Evolutionary conservation across 257 asterid species (phyloP).

Genomic region (Mentha longifolia): DNA sequence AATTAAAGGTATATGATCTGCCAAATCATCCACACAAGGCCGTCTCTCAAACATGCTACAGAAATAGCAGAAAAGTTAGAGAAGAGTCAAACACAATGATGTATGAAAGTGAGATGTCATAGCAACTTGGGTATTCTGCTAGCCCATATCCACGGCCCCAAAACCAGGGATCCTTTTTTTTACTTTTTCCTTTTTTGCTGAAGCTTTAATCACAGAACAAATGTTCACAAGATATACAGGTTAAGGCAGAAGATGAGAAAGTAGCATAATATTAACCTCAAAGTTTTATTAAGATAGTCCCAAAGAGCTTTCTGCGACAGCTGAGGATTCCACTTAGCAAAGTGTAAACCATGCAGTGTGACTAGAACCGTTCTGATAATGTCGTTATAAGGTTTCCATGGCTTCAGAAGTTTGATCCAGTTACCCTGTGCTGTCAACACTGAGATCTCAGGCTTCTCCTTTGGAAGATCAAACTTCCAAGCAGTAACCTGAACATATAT

Average conservation of each 20-base stretch:
- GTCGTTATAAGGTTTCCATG: constrained; percentile 58
- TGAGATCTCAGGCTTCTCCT: constrained; percentile 61
- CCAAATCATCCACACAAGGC: constrained; percentile 80
- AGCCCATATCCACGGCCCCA: constrained; percentile 5
- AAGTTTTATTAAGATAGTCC: constrained; percentile 65
- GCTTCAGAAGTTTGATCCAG: constrained; percentile 86
- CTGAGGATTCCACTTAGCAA: constrained; percentile 61
- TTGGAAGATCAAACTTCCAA: constrained; percentile 73
- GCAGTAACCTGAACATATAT: constrained; percentile 66
- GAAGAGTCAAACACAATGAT: background rate
- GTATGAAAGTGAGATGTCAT: constrained; percentile 22
- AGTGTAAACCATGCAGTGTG: constrained; percentile 65
- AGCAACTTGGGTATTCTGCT: constrained; percentile 10
- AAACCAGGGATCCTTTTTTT: background rate
- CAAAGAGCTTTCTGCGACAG: constrained; percentile 64
- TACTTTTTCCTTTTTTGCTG: background rate
- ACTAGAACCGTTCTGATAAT: constrained; percentile 59
- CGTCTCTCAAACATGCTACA: constrained; percentile 55
- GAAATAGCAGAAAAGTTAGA: constrained; percentile 32
- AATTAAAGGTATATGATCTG: constrained; percentile 58
- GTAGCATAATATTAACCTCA: constrained; percentile 57
- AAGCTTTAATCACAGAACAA: background rate
- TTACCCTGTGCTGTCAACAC: constrained; percentile 62
- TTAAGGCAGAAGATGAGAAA: constrained; percentile 16
- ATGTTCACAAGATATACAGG: background rate